Evolutionary conservation across 179 eudicot species (phyloP).

Genomic region (Beta macrorhiza): DNA sequence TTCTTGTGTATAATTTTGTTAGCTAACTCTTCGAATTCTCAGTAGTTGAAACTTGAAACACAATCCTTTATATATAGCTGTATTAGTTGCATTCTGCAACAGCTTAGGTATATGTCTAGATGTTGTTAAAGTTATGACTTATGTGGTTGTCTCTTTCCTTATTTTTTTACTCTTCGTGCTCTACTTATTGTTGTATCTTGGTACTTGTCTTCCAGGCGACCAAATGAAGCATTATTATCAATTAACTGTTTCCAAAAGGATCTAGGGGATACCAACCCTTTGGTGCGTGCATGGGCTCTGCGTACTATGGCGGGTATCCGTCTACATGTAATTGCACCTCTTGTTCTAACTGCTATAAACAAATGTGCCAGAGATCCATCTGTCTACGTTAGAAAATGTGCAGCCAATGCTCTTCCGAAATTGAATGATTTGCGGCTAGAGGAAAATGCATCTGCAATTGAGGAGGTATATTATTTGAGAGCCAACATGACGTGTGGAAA

Average conservation of each 20-base stretch:
- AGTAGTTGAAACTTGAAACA: background rate
- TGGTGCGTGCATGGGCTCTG: constrained; percentile 99
- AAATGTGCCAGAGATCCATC: constrained; percentile 99
- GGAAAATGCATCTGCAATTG: constrained; percentile 65
- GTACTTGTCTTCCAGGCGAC: constrained; percentile 64
- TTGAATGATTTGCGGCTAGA: constrained; percentile 85
- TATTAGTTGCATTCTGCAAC: background rate
- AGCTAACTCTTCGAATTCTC: background rate
- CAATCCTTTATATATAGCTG: background rate
- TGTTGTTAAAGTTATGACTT: too few species aligned
- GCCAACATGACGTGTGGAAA: constrained; percentile 9
- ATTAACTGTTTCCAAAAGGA: constrained; percentile 98
- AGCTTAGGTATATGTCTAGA: background rate
- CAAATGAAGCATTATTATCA: constrained; percentile 93
- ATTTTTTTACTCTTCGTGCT: background rate
- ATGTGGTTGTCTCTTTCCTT: background rate
- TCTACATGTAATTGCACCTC: constrained; percentile 78
- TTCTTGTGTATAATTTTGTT: background rate
- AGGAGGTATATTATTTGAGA: constrained; percentile 55
- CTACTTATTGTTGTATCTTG: constrained; percentile 12
- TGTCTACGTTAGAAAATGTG: constrained; percentile 92
- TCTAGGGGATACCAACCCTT: constrained; percentile 87
- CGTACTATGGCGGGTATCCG: constrained; percentile 99
- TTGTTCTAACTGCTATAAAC: constrained; percentile 78
- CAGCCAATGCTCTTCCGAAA: constrained; percentile 98